Evolutionary conservation across 345 rosid genomes (phyloP).

Genomic region (Iberis pinnata): DNA sequence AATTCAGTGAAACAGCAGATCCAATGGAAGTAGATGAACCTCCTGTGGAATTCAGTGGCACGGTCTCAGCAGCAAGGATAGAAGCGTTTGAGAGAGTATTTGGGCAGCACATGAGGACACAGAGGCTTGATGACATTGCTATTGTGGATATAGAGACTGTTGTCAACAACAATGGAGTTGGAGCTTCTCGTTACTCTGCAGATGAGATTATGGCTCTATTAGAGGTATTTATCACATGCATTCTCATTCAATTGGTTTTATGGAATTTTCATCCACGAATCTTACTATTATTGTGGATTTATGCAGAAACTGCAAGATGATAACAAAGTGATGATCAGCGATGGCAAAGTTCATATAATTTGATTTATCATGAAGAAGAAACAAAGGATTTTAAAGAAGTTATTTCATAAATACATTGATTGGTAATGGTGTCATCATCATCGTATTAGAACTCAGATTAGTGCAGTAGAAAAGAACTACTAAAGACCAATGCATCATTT

Average conservation of each 20-base stretch:
- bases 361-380: slow-evolving; percentile 22
- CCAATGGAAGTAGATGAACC: slow-evolving; percentile 81
- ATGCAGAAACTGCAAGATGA: slow-evolving; percentile 84
- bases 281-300: slow-evolving; percentile 3
- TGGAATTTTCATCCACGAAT: slow-evolving; percentile 1
- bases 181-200: slow-evolving; percentile 47
- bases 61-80: slow-evolving; percentile 50
- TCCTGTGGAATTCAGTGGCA: slow-evolving; percentile 39
- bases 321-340: slow-evolving; percentile 84
- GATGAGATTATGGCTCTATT: slow-evolving; percentile 60
- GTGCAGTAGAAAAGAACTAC: slow-evolving; percentile 2
- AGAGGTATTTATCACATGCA: slow-evolving; percentile 43
- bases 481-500: not conserved
- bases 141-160: slow-evolving; percentile 63
- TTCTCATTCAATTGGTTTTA: slow-evolving; percentile 1
- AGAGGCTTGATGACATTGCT: slow-evolving; percentile 57
- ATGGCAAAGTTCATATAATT: slow-evolving; percentile 65
- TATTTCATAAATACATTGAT: not conserved
- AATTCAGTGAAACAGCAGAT: slow-evolving; percentile 38
- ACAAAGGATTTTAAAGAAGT: not conserved
- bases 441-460: not conserved
- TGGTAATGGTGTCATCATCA: no score
- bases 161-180: slow-evolving; percentile 46
- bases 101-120: slow-evolving; percentile 75
- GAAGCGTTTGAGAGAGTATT: slow-evolving; percentile 69